phyloP scores from a whole-genome alignment of 495 filamentous ascomycete genomes.

The Glutinoglossum americanum region DNA sequence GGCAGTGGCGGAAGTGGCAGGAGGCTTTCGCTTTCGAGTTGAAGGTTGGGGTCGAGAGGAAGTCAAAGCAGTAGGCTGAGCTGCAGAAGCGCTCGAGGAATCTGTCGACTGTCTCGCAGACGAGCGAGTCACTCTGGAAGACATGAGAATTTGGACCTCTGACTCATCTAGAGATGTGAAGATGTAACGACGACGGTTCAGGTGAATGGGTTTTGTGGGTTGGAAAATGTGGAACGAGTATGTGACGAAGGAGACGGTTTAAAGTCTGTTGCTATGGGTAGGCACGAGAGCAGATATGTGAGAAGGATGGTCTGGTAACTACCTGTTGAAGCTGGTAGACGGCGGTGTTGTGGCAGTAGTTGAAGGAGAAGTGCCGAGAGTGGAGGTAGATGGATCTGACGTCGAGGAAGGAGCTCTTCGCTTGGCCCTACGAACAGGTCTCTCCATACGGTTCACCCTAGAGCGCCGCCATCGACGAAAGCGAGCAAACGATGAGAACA shows the following conservation, averaged over 20 bases:
- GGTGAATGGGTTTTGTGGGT: neutral
- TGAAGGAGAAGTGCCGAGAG: neutral
- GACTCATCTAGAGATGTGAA: constrained; percentile 2
- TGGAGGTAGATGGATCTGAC: neutral
- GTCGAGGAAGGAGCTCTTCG: constrained; percentile 8
- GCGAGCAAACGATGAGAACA: neutral
- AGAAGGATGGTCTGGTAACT: neutral
- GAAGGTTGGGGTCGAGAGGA: constrained; percentile 9
- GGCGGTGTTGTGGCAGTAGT: constrained; percentile 1
- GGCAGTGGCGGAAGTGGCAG: constrained; percentile 12
- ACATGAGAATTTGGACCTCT: constrained; percentile 39
- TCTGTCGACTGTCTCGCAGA: constrained; percentile 57
- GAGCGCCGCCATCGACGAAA: constrained; percentile 3
- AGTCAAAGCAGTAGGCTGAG: constrained; percentile 19
- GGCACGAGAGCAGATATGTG: neutral
- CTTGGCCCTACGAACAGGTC: constrained; percentile 5
- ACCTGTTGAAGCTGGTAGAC: neutral
- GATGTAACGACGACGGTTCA: neutral
- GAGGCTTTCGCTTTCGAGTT: constrained; percentile 35
- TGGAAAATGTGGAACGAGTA: neutral
- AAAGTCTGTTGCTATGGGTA: constrained; percentile 1
- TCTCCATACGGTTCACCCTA: constrained; percentile 7
- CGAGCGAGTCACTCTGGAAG: constrained; percentile 63
- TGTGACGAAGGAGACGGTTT: constrained; percentile 1
- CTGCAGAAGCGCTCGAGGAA: constrained; percentile 21